phyloP scores from a whole-genome alignment of 495 filamentous ascomycete species.

The Collariella sp. region DNA sequence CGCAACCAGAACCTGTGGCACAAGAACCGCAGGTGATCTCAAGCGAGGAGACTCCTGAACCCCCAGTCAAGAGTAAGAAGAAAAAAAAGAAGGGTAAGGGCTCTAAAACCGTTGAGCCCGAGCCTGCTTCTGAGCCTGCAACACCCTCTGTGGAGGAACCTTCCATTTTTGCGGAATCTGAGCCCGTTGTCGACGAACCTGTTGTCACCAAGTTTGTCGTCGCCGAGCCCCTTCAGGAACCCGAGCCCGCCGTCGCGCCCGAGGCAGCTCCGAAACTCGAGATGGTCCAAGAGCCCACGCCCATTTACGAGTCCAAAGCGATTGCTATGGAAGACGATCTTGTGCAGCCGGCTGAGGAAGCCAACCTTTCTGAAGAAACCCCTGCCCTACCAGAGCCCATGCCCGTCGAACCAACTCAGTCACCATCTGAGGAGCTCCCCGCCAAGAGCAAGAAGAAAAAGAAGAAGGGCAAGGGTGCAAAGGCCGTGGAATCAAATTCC shows the following conservation, averaged over 20 bases:
- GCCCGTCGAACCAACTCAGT: background rate
- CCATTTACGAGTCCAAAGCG: no score
- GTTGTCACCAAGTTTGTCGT: background rate
- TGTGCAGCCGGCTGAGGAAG: background rate
- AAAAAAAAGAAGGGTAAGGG: conserved; percentile 21
- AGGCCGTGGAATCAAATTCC: conserved; percentile 18
- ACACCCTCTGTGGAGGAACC: conserved; percentile 12
- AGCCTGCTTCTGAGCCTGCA: conserved; percentile 11
- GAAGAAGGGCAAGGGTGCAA: conserved; percentile 22
- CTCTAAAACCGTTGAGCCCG: conserved; percentile 10
- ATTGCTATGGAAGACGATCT: background rate
- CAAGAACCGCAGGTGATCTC: background rate
- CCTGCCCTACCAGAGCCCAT: background rate
- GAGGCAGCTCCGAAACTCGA: background rate
- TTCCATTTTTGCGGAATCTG: background rate
- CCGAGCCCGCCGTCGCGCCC: no score
- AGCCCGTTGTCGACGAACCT: background rate
- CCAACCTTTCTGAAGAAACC: background rate
- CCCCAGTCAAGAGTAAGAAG: conserved; percentile 20
- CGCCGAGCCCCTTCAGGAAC: background rate
- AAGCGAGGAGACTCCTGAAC: background rate
- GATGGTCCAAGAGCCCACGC: no score
- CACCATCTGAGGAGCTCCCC: background rate
- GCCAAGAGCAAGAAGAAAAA: conserved; percentile 11
- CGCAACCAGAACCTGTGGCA: background rate